Conservation (phyloP, 768 basidiomycete genomes). For the Termitomyces sp. region DNA sequence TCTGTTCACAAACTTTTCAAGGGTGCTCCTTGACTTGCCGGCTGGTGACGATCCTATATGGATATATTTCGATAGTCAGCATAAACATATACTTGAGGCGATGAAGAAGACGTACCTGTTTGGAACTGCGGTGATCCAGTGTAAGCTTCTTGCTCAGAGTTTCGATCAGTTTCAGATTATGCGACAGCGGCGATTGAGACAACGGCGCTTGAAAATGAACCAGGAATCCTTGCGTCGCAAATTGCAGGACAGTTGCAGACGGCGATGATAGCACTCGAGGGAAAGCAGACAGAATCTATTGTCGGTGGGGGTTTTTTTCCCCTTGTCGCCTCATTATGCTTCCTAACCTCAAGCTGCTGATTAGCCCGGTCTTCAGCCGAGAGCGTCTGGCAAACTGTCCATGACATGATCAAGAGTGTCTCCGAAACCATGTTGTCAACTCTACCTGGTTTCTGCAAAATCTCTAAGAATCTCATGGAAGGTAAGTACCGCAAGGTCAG, state of each 20-base stretch:
- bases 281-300: constrained; percentile 55
- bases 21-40: constrained; percentile 85
- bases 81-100: constrained; percentile 75
- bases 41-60: constrained; percentile 88
- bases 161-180: constrained; percentile 3
- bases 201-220: constrained; percentile 27
- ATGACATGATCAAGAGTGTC: constrained; percentile 77
- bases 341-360: not conserved
- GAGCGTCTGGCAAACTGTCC: constrained; percentile 77
- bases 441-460: constrained; percentile 91
- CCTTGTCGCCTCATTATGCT: not conserved
- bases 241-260: constrained; percentile 55
- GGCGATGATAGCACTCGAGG: constrained; percentile 56
- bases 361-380: constrained; percentile 67
- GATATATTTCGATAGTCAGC: constrained; percentile 94
- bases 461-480: constrained; percentile 86
- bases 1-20: constrained; percentile 24
- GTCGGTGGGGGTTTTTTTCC: constrained; percentile 41
- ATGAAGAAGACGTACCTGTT: constrained; percentile 62
- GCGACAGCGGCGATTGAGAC: constrained; percentile 44
- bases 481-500: constrained; percentile 87
- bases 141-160: constrained; percentile 23
- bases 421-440: constrained; percentile 82
- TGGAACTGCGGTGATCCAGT: constrained; percentile 50
- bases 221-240: constrained; percentile 35